phyloP scores from a whole-genome alignment of 164 flowering plant species.

The Santalum album region DNA sequence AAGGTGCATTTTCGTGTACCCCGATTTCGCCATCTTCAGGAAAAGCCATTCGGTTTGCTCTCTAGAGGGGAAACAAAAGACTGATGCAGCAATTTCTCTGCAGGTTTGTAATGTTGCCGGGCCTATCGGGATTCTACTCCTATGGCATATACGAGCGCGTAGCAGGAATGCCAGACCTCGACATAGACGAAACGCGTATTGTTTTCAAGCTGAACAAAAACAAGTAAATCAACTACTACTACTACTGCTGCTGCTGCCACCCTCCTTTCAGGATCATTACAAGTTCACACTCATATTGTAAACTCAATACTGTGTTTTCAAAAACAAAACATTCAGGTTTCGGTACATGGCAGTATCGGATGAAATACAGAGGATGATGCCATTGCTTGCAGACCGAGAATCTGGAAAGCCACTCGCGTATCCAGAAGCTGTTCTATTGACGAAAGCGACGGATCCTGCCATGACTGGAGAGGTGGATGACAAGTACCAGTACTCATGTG shows the following conservation, averaged over 20 bases:
- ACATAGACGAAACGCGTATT: conserved; percentile 33
- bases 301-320: background rate
- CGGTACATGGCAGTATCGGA: conserved; percentile 58
- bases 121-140: conserved; percentile 40
- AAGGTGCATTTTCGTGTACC: conserved; percentile 21
- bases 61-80: background rate
- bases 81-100: background rate
- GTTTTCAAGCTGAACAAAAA: conserved; percentile 41
- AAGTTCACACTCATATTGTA: background rate
- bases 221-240: conserved; percentile 22
- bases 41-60: too few relatives aligned
- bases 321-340: conserved; percentile 27
- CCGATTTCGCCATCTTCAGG: background rate
- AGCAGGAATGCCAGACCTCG: conserved; percentile 30
- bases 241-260: too few relatives aligned
- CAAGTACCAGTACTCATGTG: conserved; percentile 44
- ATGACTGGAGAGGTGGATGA: conserved; percentile 58
- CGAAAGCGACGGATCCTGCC: conserved; percentile 23
- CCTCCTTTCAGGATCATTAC: too few relatives aligned
- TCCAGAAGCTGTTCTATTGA: conserved; percentile 46
- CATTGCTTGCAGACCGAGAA: conserved; percentile 26
- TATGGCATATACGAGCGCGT: conserved; percentile 38
- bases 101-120: conserved; percentile 35
- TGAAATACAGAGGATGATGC: conserved; percentile 45
- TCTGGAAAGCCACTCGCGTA: conserved; percentile 33